phyloP scores from a whole-genome alignment of 805 yeast species.

The Saccharomyces mikatae region DNA sequence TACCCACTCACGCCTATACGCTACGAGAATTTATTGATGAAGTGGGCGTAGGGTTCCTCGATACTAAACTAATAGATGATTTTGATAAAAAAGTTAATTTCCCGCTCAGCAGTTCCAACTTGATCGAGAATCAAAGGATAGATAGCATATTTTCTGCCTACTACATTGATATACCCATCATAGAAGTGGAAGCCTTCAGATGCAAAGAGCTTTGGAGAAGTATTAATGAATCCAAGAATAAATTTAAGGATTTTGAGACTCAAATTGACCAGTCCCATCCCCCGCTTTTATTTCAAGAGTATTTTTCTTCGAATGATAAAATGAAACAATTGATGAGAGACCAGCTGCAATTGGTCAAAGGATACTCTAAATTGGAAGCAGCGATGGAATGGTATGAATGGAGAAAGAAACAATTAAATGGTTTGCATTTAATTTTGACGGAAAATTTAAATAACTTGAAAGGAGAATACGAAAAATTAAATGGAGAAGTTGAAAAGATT shows the following conservation, averaged over 20 bases:
- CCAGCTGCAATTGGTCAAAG: slow-evolving; percentile 44
- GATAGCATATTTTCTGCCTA: slow-evolving; percentile 13
- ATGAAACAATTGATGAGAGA: slow-evolving; percentile 37
- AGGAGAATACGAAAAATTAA: slow-evolving; percentile 21
- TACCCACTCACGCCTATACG: slow-evolving; percentile 5
- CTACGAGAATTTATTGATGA: slow-evolving; percentile 14
- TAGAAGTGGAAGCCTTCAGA: slow-evolving; percentile 45
- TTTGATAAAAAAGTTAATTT: slow-evolving; percentile 6
- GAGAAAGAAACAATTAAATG: slow-evolving; percentile 45
- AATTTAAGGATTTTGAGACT: slow-evolving; percentile 41
- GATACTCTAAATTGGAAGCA: slow-evolving; percentile 45
- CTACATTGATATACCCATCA: slow-evolving; percentile 23
- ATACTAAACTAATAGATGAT: slow-evolving; percentile 8
- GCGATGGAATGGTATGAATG: slow-evolving; percentile 54
- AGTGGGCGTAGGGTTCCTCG: slow-evolving; percentile 15
- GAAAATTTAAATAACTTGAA: slow-evolving; percentile 22
- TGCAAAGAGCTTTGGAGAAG: slow-evolving; percentile 46
- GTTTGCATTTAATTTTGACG: slow-evolving; percentile 31
- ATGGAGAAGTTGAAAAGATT: slow-evolving; percentile 7
- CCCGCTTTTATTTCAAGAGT: slow-evolving; percentile 45
- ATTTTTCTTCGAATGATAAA: slow-evolving; percentile 33
- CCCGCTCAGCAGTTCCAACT: slow-evolving; percentile 1
- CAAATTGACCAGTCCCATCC: slow-evolving; percentile 41
- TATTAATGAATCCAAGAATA: slow-evolving; percentile 40
- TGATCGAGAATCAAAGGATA: slow-evolving; percentile 1